A percentile compares a stretch with the other conserved stretches of the same genome.
phyloP scores from a whole-genome alignment of 2,329 filamentous ascomycete genomes.

The Grosmannia huntii region DNA sequence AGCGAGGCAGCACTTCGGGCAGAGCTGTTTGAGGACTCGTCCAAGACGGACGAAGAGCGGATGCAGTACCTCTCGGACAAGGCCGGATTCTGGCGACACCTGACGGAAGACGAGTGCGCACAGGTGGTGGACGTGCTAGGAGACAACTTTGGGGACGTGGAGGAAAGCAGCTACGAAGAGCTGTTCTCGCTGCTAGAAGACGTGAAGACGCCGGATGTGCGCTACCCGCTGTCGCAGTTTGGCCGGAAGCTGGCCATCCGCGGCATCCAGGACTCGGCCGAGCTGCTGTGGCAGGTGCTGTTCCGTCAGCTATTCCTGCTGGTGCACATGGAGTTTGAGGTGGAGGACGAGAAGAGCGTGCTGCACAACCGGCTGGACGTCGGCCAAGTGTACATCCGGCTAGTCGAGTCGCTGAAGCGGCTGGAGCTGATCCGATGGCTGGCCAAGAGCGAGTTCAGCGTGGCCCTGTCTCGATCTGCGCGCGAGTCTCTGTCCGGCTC shows the following conservation, averaged over 20 bases:
- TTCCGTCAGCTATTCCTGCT: slow-evolving; percentile 74
- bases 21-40: slow-evolving; percentile 63
- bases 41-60: slow-evolving; percentile 56
- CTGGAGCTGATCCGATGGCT: slow-evolving; percentile 65
- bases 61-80: slow-evolving; percentile 69
- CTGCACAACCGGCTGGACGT: slow-evolving; percentile 50
- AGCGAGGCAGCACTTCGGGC: slow-evolving; percentile 55
- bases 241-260: slow-evolving; percentile 64
- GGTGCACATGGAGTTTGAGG: slow-evolving; percentile 74
- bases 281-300: slow-evolving; percentile 59
- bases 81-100: slow-evolving; percentile 63
- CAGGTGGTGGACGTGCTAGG: slow-evolving; percentile 58
- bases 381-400: slow-evolving; percentile 52
- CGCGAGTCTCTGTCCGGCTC: slow-evolving; percentile 14
- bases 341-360: slow-evolving; percentile 59
- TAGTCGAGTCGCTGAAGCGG: slow-evolving; percentile 59
- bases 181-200: slow-evolving; percentile 37
- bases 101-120: slow-evolving; percentile 70
- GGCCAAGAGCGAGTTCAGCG: slow-evolving; percentile 41
- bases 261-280: slow-evolving; percentile 66
- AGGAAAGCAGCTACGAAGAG: slow-evolving; percentile 39
- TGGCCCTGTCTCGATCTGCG: slow-evolving; percentile 23
- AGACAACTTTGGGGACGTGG: slow-evolving; percentile 47
- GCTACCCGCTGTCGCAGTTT: slow-evolving; percentile 54
- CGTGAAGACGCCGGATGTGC: slow-evolving; percentile 26